These are phyloP conservation scores for Macrophomina pseudophaseolina DNA, from an alignment of 2,329 filamentous ascomycete genomes.

Conservation along the genomic window DNA sequence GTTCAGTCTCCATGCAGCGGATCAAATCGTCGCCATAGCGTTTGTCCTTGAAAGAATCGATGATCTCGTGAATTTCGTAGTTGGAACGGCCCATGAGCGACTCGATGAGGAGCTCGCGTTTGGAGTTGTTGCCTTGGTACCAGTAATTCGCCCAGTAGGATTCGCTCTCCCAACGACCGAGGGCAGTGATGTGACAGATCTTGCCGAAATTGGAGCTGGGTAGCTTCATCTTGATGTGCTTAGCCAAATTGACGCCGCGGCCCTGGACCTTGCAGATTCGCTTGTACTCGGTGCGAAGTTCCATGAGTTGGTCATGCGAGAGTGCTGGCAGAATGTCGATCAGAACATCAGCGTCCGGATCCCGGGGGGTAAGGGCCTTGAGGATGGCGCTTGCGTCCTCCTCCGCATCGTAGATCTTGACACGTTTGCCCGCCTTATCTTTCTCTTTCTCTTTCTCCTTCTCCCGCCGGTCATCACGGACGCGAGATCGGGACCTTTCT, in stretches of 20 bases:
- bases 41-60: constrained; percentile 86
- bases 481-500: constrained; percentile 31
- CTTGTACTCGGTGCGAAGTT: constrained; percentile 89
- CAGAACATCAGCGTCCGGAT: constrained; percentile 69
- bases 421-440: constrained; percentile 55
- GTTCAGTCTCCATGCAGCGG: constrained; percentile 87
- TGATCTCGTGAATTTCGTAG: constrained; percentile 84
- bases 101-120: constrained; percentile 90
- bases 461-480: constrained; percentile 38
- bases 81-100: constrained; percentile 89
- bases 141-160: constrained; percentile 98
- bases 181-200: constrained; percentile 84
- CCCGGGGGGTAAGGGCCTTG: constrained; percentile 71
- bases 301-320: constrained; percentile 84
- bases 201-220: constrained; percentile 86
- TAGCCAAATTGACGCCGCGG: constrained; percentile 82
- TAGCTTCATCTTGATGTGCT: constrained; percentile 73
- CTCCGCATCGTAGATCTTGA: constrained; percentile 80
- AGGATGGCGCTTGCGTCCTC: constrained; percentile 79
- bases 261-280: constrained; percentile 81
- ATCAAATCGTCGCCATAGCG: constrained; percentile 83
- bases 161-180: constrained; percentile 90
- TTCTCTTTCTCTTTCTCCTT: constrained; percentile 49
- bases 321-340: constrained; percentile 84
- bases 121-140: constrained; percentile 86